Base-by-base conservation (phyloP, 1,284 basidiomycete species). In the Bjerkandera adusta region DNA sequence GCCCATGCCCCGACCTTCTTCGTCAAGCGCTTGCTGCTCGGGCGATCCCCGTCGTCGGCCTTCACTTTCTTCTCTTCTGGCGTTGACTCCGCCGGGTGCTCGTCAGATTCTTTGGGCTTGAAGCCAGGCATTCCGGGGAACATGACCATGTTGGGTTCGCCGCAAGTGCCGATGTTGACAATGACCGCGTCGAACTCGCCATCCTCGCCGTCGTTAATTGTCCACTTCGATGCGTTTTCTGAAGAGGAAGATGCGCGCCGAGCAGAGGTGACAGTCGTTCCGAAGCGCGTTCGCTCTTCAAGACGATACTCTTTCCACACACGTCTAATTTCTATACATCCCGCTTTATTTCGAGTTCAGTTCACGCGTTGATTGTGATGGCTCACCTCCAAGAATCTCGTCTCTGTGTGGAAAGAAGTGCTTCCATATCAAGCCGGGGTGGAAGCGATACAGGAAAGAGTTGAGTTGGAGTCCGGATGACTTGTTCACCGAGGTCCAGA, bases 391-490 rank as follows among this genome's bases (percentile, higher is more conserved):
- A 1, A 85, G 62, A 34, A 85, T 83, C 54, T 83, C 80, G 48
- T 82, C 74, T 2, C 76, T 63, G 18, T 67, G 60, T 0, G 82
- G 82, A 57, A 81, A 84, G 1, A 57, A 42, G 36, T 50, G 37
- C 3, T 52, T 49, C 76, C 76, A 79, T 12, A 71, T 54, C 1
- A 79, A 66, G 6, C 57, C 67, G 13, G 77, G 77, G 50, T 76
- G 73, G 58, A 79, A 79, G 33, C 77, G 74, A 55, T 80, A 80
- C 29, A 81, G 61, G 22, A 82, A 51, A 7, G 75, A 79, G 60
- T 80, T 82, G 50, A 84, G 73, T 61, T 85, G 82, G 0, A 84
- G 66, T 5, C 77, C 77, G 1, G 76, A 79, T 0, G 80, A 80
- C 6, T 63, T 68, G 60, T 83, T 84, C 39, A 83, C 81, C 37